A percentile compares a stretch with the other conserved stretches of the same genome.
Conservation (phyloP, 768 basidiomycete species). For the Tulasnella sp. region DNA sequence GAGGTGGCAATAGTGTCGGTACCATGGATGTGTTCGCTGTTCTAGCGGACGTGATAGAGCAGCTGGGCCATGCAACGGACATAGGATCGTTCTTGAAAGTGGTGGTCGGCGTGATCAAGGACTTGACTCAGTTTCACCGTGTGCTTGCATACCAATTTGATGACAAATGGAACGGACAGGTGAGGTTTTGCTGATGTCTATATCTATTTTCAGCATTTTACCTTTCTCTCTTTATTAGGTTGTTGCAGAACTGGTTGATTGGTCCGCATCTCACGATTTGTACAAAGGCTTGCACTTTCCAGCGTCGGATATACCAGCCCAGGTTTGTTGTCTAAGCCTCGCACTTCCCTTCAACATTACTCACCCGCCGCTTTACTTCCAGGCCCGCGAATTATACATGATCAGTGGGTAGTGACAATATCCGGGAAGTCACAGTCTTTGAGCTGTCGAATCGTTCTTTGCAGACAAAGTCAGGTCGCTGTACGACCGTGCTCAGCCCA, state of each 20-base stretch:
- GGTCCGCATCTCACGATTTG: conserved; percentile 59
- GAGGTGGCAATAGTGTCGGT: conserved; percentile 20
- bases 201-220: not conserved
- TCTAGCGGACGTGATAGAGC: conserved; percentile 70
- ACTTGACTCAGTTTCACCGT: conserved; percentile 71
- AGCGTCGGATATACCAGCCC: conserved; percentile 54
- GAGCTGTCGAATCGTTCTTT: not conserved
- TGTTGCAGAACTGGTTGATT: conserved; percentile 70
- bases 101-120: conserved; percentile 60
- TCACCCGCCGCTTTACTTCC: conserved; percentile 10
- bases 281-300: conserved; percentile 65
- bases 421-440: not conserved
- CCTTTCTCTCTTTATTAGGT: conserved; percentile 27
- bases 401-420: conserved; percentile 37
- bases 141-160: conserved; percentile 78
- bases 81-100: conserved; percentile 61
- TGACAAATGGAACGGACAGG: conserved; percentile 65
- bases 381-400: conserved; percentile 58
- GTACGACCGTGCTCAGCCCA: conserved; percentile 60
- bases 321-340: conserved; percentile 28
- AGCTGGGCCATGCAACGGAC: conserved; percentile 53
- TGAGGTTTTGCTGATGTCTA: not conserved
- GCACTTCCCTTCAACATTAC: not conserved
- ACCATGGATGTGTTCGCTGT: conserved; percentile 77
- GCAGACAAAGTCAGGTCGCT: conserved; percentile 65